Evolutionary conservation across 352 stramenopile genomes (phyloP).

Genomic region (Phytophthora uliginosa): DNA sequence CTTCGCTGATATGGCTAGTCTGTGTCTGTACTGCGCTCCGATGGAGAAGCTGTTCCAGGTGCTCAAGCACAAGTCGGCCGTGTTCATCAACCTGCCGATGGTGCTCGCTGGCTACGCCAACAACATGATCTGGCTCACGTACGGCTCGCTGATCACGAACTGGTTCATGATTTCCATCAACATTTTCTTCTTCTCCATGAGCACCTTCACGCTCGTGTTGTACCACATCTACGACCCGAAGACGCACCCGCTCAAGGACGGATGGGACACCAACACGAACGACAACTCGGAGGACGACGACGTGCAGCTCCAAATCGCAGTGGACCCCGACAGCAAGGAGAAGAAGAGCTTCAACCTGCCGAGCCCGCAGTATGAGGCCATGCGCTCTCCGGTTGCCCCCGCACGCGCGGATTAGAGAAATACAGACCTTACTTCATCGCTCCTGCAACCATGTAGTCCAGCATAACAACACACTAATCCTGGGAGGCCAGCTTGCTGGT

Average conservation of each 20-base stretch:
- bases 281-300: constrained; percentile 21
- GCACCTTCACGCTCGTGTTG: constrained; percentile 27
- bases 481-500: too few relatives aligned
- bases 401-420: constrained; percentile 32
- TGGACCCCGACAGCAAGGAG: constrained; percentile 4
- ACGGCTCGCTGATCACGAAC: constrained; percentile 47
- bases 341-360: constrained; percentile 9
- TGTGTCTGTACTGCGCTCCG: constrained; percentile 57
- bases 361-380: constrained; percentile 6
- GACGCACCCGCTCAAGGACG: constrained; percentile 34
- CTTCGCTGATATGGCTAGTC: constrained; percentile 48
- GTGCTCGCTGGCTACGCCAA: constrained; percentile 49
- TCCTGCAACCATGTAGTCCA: background rate
- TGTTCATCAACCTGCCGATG: constrained; percentile 62
- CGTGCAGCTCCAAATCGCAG: constrained; percentile 12
- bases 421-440: constrained; percentile 15
- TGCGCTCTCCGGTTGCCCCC: constrained; percentile 18
- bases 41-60: constrained; percentile 56
- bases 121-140: constrained; percentile 64
- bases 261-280: constrained; percentile 20
- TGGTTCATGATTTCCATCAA: constrained; percentile 50
- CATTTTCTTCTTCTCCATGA: constrained; percentile 43
- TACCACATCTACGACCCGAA: constrained; percentile 43
- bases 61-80: constrained; percentile 51
- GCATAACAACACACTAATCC: too few relatives aligned